phyloP scores from a whole-genome alignment of 371 early-diverging fungal genomes.

The Massospora cicadina region DNA sequence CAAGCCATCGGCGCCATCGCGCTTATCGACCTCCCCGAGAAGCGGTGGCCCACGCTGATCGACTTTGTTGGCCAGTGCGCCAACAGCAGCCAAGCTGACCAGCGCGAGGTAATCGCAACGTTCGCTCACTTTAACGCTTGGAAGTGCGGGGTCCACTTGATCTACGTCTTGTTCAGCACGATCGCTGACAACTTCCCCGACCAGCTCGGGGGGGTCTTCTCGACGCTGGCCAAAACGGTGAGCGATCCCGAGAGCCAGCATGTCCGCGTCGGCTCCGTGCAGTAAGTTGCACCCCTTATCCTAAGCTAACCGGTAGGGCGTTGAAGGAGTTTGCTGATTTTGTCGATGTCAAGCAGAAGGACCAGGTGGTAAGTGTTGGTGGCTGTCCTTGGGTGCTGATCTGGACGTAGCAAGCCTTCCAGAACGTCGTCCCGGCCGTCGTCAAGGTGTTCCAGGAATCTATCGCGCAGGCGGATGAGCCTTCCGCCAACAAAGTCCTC shows the following conservation, averaged over 20 bases:
- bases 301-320: too few relatives aligned
- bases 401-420: constrained; percentile 30
- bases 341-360: constrained; percentile 47
- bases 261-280: constrained; percentile 59
- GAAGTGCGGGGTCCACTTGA: constrained; percentile 53
- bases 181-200: constrained; percentile 52
- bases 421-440: constrained; percentile 60
- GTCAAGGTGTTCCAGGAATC: constrained; percentile 60
- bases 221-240: constrained; percentile 49
- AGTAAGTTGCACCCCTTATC: too few relatives aligned
- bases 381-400: constrained; percentile 7
- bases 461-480: constrained; percentile 46
- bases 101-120: constrained; percentile 60
- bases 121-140: background rate
- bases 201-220: constrained; percentile 40
- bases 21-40: constrained; percentile 52
- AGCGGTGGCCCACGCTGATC: constrained; percentile 60
- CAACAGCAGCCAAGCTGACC: constrained; percentile 37
- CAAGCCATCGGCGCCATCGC: constrained; percentile 78
- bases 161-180: constrained; percentile 66
- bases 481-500: constrained; percentile 50
- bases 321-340: constrained; percentile 70
- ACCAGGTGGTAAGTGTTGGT: constrained; percentile 30
- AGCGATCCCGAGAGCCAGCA: constrained; percentile 64
- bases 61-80: constrained; percentile 60